Percentiles rank a stretch among this genome's conserved stretches.
phyloP scores from a whole-genome alignment of 805 yeast species.

The Deakozyma indianensis region DNA sequence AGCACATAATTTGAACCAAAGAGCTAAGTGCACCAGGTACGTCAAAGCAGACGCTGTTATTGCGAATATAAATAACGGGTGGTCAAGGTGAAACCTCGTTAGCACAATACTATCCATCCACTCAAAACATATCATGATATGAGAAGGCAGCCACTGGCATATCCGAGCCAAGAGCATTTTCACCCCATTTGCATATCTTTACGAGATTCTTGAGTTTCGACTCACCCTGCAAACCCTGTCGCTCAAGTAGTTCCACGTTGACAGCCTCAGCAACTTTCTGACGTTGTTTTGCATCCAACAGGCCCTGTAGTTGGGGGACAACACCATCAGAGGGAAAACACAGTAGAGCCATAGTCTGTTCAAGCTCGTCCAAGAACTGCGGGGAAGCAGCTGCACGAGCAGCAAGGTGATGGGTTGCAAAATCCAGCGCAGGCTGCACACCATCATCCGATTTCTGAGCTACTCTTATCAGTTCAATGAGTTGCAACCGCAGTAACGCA shows the following conservation, averaged over 20 bases:
- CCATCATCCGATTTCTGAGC: slow-evolving; percentile 12
- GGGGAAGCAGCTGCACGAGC: slow-evolving; percentile 39
- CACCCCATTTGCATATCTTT: slow-evolving; percentile 53
- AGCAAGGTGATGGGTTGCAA: slow-evolving; percentile 32
- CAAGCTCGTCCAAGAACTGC: slow-evolving; percentile 54
- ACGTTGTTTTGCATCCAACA: slow-evolving; percentile 48
- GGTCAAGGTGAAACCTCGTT: no score
- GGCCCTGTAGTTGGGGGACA: slow-evolving; percentile 30
- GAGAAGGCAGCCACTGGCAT: not conserved
- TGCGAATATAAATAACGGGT: no score
- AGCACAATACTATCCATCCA: not conserved
- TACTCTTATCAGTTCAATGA: slow-evolving; percentile 64
- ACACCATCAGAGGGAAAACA: slow-evolving; percentile 28
- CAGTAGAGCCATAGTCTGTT: slow-evolving; percentile 69
- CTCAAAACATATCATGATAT: not conserved
- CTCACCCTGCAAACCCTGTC: slow-evolving; percentile 21
- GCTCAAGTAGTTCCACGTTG: slow-evolving; percentile 44
- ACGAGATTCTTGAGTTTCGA: slow-evolving; percentile 37
- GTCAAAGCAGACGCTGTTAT: no score
- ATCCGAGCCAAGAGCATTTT: slow-evolving; percentile 26
- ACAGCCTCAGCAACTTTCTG: slow-evolving; percentile 54
- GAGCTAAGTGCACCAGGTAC: no score
- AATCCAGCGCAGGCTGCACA: slow-evolving; percentile 15
- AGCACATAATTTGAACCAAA: no score
- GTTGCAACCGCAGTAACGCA: slow-evolving; percentile 52